phyloP scores from a whole-genome alignment of 441 rosid genomes.

The Biscutella auriculata region DNA sequence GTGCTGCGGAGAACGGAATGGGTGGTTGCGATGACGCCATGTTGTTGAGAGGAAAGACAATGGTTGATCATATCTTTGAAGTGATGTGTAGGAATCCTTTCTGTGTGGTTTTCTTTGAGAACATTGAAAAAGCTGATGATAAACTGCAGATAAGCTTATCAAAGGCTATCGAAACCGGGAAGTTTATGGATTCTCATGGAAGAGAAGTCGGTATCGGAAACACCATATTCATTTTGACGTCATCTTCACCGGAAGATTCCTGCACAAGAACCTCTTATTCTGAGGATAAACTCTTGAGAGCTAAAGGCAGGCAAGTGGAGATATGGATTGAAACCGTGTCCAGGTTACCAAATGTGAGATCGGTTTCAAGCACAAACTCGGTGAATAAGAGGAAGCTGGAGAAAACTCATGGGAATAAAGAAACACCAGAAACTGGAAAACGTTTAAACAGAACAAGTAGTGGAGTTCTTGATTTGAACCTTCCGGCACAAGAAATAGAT shows the following conservation, averaged over 20 bases:
- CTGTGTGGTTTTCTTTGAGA: slow-evolving; percentile 70
- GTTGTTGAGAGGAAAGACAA: slow-evolving; percentile 55
- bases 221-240: slow-evolving; percentile 49
- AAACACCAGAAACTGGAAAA: slow-evolving; percentile 27
- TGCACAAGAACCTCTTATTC: slow-evolving; percentile 21
- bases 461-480: slow-evolving; percentile 55
- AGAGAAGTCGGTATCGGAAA: slow-evolving; percentile 52
- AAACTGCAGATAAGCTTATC: slow-evolving; percentile 37
- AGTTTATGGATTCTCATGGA: slow-evolving; percentile 57
- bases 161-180: slow-evolving; percentile 51
- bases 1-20: slow-evolving; percentile 23
- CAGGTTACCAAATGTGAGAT: not conserved
- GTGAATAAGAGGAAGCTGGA: slow-evolving; percentile 49
- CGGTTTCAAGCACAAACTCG: not conserved
- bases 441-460: slow-evolving; percentile 30
- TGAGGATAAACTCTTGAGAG: slow-evolving; percentile 45
- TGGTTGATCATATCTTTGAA: slow-evolving; percentile 51
- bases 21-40: slow-evolving; percentile 16
- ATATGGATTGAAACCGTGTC: slow-evolving; percentile 33
- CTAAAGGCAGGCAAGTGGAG: slow-evolving; percentile 36
- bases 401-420: slow-evolving; percentile 18
- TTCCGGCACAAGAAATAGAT: slow-evolving; percentile 50
- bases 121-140: slow-evolving; percentile 60
- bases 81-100: slow-evolving; percentile 54
- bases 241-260: slow-evolving; percentile 18